A percentile compares a stretch with the other conserved stretches of the same genome.
These are phyloP conservation scores for Calonectria ilicicola DNA, from an alignment of 2,329 filamentous ascomycete genomes.

Conservation along the genomic window DNA sequence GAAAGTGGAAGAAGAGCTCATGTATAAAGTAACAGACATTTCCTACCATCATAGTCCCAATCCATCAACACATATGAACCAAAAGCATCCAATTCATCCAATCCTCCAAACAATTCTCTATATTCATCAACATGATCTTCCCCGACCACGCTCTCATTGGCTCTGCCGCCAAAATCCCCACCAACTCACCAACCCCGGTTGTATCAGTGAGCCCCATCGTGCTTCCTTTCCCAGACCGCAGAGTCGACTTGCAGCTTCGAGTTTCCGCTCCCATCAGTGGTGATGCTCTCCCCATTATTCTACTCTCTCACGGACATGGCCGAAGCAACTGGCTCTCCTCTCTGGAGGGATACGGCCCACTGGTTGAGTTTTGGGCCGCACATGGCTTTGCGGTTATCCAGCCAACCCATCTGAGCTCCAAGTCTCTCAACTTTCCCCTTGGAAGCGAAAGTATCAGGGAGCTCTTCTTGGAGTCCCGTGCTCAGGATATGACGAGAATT, in stretches of 20 bases:
- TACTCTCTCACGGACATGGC: constrained; percentile 44
- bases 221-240: constrained; percentile 26
- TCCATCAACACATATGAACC: neutral
- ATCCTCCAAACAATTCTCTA: neutral
- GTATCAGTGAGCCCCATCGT: constrained; percentile 40
- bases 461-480: constrained; percentile 37
- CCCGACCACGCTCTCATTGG: constrained; percentile 37
- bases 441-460: constrained; percentile 26
- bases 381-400: constrained; percentile 46
- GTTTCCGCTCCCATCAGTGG: constrained; percentile 33
- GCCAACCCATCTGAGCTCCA: constrained; percentile 42
- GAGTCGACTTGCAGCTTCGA: constrained; percentile 40
- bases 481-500: constrained; percentile 35
- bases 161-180: constrained; percentile 37
- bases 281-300: constrained; percentile 35
- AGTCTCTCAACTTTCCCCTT: constrained; percentile 16
- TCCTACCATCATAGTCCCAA: neutral
- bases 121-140: constrained; percentile 34
- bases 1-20: neutral
- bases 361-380: constrained; percentile 41
- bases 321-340: constrained; percentile 42
- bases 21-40: constrained; percentile 23
- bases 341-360: constrained; percentile 37
- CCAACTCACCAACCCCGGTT: constrained; percentile 30
- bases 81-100: neutral